phyloP scores from a whole-genome alignment of 306 rosid genomes.

The Erythrophleum fordii region DNA sequence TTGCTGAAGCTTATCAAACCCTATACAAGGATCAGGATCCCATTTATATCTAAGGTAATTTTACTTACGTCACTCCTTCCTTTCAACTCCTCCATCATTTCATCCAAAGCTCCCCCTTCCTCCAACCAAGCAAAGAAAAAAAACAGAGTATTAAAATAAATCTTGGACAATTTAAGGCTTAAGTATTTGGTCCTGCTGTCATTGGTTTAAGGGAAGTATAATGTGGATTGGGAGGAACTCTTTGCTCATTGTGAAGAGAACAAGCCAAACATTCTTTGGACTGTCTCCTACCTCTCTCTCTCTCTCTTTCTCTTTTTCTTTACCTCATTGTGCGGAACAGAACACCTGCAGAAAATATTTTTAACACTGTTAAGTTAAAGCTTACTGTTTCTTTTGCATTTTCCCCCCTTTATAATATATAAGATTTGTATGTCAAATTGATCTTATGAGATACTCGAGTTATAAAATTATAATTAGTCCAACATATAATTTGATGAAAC shows the following conservation, averaged over 20 bases:
- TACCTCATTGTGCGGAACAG: neutral
- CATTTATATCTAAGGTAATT: slow-evolving; percentile 91
- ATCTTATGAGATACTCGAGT: neutral
- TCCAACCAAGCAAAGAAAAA: neutral
- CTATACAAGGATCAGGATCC: slow-evolving; percentile 94
- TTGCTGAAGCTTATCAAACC: slow-evolving; percentile 96
- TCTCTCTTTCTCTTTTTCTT: neutral
- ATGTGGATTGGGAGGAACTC: neutral
- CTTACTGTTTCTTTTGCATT: neutral
- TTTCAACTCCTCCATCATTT: slow-evolving; percentile 21
- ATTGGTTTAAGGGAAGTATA: neutral
- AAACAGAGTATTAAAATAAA: neutral
- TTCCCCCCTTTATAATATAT: neutral
- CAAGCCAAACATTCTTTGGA: neutral
- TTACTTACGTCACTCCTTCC: neutral
- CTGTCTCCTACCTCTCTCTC: neutral
- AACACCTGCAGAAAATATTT: neutral
- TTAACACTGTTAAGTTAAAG: neutral
- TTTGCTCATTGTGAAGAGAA: neutral
- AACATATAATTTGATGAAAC: slow-evolving; percentile 22
- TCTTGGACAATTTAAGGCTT: slow-evolving; percentile 5
- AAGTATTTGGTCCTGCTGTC: neutral
- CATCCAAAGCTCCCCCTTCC: neutral
- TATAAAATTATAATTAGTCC: neutral
- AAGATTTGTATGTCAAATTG: slow-evolving; percentile 16